Evolutionary conservation across 2,329 filamentous ascomycete species (phyloP), one percentile per base, ranked within the genome.

Genomic region (Fusarium brachygibbosum): DNA sequence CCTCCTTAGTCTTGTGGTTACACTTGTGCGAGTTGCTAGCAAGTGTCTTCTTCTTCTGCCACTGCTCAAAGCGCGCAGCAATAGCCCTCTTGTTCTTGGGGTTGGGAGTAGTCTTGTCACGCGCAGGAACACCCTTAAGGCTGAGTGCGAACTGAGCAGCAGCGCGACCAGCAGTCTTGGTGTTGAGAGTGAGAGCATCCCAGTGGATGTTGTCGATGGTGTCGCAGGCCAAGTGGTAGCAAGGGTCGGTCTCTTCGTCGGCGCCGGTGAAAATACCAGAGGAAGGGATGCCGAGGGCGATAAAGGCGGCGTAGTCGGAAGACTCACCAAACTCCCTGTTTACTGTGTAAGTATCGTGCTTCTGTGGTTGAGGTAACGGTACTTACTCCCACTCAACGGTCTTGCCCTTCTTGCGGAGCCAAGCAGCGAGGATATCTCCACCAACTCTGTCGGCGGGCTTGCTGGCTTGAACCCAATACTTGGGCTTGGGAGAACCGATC

Each of bases 401-500:
- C 58, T 74, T 76, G 48, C 79, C 81, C 49, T 78, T 74, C 37
- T 75, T 75, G n/a, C 63, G 60, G 11, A 82, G 74, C 70, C 79
- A 80, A 51, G 79, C 76, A 58, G 75, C 54, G 21, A 83, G 70
- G 35, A 74, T 71, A 34, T 75, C 54, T 29, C 79, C 79, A 29
- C 80, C 82, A 38, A 75, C 64, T 42, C 74, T 67, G 66, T 84
- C 79, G 11, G 76, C 81, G 21, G 82, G 78, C 29, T 76, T 78
- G 65, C 79, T 78, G 42, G 79, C 75, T 56, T 83, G 82, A 10
- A 84, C 77, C 54, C 71, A 74, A 71, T 78, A 84, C 40, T 73
- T 67, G 13, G 82, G 79, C n/a, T 75, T 71, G 5, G 77, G 76
- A 17, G 81, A 83, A n/a, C 79, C 82, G 58, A 91, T 89, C 90